These are phyloP conservation scores for Phialocephala sp. DNA, from an alignment of 2,329 filamentous ascomycete species.

Conservation along the genomic window DNA sequence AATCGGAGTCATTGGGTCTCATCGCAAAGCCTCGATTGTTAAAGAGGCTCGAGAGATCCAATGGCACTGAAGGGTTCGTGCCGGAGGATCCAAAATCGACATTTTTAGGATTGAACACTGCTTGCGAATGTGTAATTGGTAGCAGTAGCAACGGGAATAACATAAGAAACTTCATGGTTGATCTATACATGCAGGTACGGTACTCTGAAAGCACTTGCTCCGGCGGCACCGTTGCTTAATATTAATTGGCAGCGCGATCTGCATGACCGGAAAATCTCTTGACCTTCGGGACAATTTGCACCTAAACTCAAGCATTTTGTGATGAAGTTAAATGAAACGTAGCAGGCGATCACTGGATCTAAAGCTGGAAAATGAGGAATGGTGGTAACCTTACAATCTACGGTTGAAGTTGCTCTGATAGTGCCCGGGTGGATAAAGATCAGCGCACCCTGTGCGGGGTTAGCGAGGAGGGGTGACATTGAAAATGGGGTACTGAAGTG, in stretches of 20 bases:
- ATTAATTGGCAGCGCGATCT: background rate
- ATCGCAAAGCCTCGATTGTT: slow-evolving; percentile 4
- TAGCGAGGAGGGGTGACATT: background rate
- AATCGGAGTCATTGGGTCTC: background rate
- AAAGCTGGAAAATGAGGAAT: background rate
- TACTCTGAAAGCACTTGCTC: slow-evolving; percentile 3
- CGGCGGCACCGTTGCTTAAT: background rate
- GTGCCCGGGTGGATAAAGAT: background rate
- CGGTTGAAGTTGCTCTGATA: background rate
- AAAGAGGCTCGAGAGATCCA: slow-evolving; percentile 3
- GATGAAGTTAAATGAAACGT: slow-evolving; percentile 1
- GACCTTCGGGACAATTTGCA: background rate
- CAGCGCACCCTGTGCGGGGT: background rate
- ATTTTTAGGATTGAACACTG: slow-evolving; percentile 4
- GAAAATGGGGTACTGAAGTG: background rate
- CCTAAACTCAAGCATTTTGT: background rate
- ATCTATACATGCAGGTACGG: background rate
- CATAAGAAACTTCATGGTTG: background rate
- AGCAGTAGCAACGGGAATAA: background rate
- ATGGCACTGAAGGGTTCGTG: background rate
- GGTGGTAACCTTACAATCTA: background rate
- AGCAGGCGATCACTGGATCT: slow-evolving; percentile 2
- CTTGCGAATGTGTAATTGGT: background rate
- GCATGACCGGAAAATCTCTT: background rate
- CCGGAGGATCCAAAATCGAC: background rate